These are phyloP conservation scores for Halteria grandinella DNA, from an alignment of 73 alveolate species.

Conservation along the genomic window DNA sequence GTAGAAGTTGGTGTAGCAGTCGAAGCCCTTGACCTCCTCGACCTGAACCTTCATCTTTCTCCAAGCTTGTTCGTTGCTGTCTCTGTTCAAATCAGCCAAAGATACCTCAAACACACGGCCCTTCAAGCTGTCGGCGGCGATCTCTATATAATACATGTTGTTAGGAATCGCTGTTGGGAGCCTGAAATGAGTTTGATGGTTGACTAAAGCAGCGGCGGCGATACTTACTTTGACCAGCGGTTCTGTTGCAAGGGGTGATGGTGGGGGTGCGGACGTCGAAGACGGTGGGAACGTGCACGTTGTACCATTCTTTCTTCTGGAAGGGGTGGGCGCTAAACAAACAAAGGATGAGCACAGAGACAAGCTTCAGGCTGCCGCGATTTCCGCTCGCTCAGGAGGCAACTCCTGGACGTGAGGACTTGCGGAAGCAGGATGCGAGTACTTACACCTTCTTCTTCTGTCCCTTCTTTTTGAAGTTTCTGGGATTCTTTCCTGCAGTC, in stretches of 20 bases:
- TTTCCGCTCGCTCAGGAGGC: too few relatives aligned
- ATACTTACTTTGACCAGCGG: conserved; percentile 90
- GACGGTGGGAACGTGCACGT: conserved; percentile 90
- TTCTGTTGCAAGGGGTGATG: conserved; percentile 89
- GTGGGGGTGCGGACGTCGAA: conserved; percentile 80
- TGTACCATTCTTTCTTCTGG: conserved; percentile 94
- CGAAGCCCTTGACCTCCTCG: conserved; percentile 95
- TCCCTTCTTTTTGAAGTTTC: conserved; percentile 75
- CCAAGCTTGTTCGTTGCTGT: conserved; percentile 71
- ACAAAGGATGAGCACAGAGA: not conserved
- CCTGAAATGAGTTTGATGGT: too few relatives aligned
- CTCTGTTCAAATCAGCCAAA: conserved; percentile 80
- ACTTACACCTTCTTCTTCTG: conserved; percentile 64
- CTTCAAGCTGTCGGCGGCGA: conserved; percentile 83
- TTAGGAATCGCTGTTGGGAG: not conserved
- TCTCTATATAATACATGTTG: conserved; percentile 33
- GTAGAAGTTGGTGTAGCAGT: conserved; percentile 90
- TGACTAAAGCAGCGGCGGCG: too few relatives aligned
- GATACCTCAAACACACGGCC: conserved; percentile 95
- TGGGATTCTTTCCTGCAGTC: conserved; percentile 73
- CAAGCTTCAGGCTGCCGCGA: conserved; percentile 25
- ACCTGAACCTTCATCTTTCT: conserved; percentile 93
- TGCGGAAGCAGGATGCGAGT: too few relatives aligned
- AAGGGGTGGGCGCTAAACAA: conserved; percentile 82
- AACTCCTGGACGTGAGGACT: too few relatives aligned